Conservation (phyloP, 306 rosid species). For the Quillaja saponaria region DNA sequence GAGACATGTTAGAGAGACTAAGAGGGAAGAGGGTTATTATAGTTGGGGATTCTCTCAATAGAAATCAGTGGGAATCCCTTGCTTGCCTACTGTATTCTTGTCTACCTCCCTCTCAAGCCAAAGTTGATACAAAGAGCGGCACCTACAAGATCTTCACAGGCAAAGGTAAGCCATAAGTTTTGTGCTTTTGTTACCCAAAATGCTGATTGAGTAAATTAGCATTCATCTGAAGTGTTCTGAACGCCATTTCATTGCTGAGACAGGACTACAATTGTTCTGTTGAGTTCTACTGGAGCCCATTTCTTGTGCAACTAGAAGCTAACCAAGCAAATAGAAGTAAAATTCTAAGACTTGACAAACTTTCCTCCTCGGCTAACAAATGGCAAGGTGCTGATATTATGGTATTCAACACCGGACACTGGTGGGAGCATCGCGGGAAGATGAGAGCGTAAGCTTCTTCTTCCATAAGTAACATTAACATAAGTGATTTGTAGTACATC, state of each 20-base stretch:
- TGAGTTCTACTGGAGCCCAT: constrained; percentile 57
- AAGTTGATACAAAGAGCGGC: constrained; percentile 25
- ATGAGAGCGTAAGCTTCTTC: constrained; percentile 32
- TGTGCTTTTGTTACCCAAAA: no score
- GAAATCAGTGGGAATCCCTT: constrained; percentile 55
- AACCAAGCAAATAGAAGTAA: constrained; percentile 19
- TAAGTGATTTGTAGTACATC: no score
- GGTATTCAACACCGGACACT: constrained; percentile 56
- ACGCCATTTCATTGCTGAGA: not conserved
- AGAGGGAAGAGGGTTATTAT: constrained; percentile 46
- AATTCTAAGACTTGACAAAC: constrained; percentile 38
- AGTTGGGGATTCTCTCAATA: constrained; percentile 55
- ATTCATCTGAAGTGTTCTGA: no score
- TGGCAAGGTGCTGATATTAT: constrained; percentile 47
- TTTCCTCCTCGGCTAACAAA: constrained; percentile 16
- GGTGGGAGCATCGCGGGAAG: constrained; percentile 47
- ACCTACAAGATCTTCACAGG: constrained; percentile 36
- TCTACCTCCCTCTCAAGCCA: constrained; percentile 32
- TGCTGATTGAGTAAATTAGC: no score
- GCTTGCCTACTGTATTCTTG: constrained; percentile 50
- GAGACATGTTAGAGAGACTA: constrained; percentile 43
- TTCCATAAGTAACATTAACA: no score
- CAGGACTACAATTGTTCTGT: constrained; percentile 47
- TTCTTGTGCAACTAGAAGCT: constrained; percentile 39
- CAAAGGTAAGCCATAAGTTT: constrained; percentile 35